Evolutionary conservation across 305 asterid genomes (phyloP).

Genomic region (Ajuga reptans): DNA sequence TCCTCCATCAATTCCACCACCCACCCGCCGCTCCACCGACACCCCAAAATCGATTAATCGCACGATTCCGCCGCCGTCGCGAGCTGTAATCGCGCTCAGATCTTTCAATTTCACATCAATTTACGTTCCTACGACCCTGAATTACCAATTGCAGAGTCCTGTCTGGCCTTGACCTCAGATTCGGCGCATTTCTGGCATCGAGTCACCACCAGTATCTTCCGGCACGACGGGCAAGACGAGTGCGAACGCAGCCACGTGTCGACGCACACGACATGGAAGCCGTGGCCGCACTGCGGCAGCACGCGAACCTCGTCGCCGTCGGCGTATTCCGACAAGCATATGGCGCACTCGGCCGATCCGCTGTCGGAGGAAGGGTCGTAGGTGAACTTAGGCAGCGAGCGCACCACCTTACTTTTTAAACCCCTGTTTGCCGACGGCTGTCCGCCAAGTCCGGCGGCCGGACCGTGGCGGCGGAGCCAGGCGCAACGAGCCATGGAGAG

Average conservation of each 20-base stretch:
- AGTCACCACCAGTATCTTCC: slow-evolving; percentile 35
- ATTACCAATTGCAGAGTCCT: neutral
- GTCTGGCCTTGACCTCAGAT: neutral
- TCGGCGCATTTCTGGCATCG: slow-evolving; percentile 45
- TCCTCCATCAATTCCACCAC: too few species aligned
- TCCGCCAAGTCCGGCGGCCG: neutral
- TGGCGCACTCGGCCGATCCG: slow-evolving; percentile 41
- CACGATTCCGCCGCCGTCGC: neutral
- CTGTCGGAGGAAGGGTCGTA: slow-evolving; percentile 27
- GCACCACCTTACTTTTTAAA: slow-evolving; percentile 39
- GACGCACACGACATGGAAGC: slow-evolving; percentile 44
- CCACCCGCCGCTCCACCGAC: neutral
- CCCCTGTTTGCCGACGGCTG: slow-evolving; percentile 38
- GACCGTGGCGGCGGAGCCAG: slow-evolving; percentile 45
- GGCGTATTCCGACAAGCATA: slow-evolving; percentile 47
- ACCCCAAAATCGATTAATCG: neutral
- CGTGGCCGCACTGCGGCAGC: slow-evolving; percentile 59
- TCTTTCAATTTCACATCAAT: neutral
- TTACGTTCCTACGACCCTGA: neutral
- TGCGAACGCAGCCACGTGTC: slow-evolving; percentile 59
- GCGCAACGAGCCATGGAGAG: slow-evolving; percentile 54
- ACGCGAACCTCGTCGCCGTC: slow-evolving; percentile 63
- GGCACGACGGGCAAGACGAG: slow-evolving; percentile 64
- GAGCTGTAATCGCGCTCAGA: neutral
- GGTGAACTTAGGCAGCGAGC: slow-evolving; percentile 43